Base-by-base conservation (phyloP, 106 monocot genomes). In the Dendrobium huoshanense region DNA sequence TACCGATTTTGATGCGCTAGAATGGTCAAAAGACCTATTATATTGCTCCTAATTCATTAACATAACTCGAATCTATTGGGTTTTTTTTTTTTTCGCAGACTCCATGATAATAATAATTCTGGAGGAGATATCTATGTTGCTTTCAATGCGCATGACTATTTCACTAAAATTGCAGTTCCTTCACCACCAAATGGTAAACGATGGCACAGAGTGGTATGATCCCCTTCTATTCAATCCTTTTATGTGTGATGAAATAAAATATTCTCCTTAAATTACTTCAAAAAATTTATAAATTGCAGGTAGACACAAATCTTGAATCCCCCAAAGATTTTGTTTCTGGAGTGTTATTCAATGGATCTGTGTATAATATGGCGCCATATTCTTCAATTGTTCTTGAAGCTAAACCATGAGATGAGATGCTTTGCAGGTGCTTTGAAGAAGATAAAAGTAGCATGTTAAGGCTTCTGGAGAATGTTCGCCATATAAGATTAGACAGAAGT, bases 191-290 rank as follows among this genome's bases (percentile, higher is more conserved):
- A 79, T 65, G 84, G 80, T 27, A 93, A 81, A 79, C 41, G 31
- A 19, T 99, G 99, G 99, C 82, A 93, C 75, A 86, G 92, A 79
- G 99, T 99, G 95, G 99, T 99, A 95, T 81, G 83, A 74, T 19
- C 16, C 74, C 16, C 74, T 29, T 74, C 74, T 40, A 73, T 19
- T 41, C 17, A 45, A 6, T 45, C 9, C 45, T 45, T 45, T 0
- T 9, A 6, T 45, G 45, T 45, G 45, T 45, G 9, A 6, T 45
- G 45, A 45, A 45, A 45, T 45, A 45, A 45, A 45, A 45, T 45
- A 7, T 9, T 45, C 6, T 45, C 45, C 6, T 45, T 7, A 7
- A 9, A 45, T 45, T 9, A 45, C 6, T 7, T 7, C 6, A 45
- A 45, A 45, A 45, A 8, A 8, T 45, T 45, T 22, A 19, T 70